phyloP scores from a whole-genome alignment of 768 basidiomycete genomes.

The Cystofilobasidium bisporidii region DNA sequence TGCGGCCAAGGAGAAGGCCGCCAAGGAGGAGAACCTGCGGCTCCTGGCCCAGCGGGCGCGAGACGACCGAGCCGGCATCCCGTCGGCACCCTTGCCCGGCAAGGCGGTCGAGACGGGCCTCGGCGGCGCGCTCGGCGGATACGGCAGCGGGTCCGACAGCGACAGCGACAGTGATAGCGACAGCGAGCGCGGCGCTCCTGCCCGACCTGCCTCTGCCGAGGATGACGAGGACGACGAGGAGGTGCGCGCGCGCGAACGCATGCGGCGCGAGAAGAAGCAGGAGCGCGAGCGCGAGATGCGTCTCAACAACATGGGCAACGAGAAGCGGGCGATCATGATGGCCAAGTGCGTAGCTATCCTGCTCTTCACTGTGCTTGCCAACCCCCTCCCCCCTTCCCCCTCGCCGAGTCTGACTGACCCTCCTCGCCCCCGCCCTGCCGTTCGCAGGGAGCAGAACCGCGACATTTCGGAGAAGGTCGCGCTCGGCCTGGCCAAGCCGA shows the following conservation, averaged over 20 bases:
- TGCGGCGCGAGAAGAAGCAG: conserved; percentile 80
- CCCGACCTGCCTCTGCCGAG: conserved; percentile 44
- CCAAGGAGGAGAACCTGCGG: conserved; percentile 91
- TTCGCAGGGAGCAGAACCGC: conserved; percentile 70
- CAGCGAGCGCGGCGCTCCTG: conserved; percentile 3
- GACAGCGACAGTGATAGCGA: conserved; percentile 30
- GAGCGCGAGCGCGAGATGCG: conserved; percentile 96
- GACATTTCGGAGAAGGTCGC: conserved; percentile 99
- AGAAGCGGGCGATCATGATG: conserved; percentile 89
- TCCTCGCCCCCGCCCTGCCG: background rate
- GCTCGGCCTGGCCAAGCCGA: conserved; percentile 92
- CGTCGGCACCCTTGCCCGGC: conserved; percentile 37
- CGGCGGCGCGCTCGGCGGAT: conserved; percentile 67
- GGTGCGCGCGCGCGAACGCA: conserved; percentile 72
- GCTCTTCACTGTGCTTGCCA: background rate
- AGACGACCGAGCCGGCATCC: conserved; percentile 78
- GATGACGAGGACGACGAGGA: conserved; percentile 69
- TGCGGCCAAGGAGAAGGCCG: conserved; percentile 95
- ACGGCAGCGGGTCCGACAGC: conserved; percentile 69
- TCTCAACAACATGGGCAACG: conserved; percentile 97
- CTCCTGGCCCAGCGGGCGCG: conserved; percentile 88
- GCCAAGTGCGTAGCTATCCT: conserved; percentile 52
- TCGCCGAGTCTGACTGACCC: background rate
- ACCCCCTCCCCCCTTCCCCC: background rate
- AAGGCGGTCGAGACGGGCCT: conserved; percentile 52